Evolutionary conservation across 148 eudicot genomes (phyloP), one percentile per base, ranked within the genome.

Genomic region (Fagopyrum tataricum): DNA sequence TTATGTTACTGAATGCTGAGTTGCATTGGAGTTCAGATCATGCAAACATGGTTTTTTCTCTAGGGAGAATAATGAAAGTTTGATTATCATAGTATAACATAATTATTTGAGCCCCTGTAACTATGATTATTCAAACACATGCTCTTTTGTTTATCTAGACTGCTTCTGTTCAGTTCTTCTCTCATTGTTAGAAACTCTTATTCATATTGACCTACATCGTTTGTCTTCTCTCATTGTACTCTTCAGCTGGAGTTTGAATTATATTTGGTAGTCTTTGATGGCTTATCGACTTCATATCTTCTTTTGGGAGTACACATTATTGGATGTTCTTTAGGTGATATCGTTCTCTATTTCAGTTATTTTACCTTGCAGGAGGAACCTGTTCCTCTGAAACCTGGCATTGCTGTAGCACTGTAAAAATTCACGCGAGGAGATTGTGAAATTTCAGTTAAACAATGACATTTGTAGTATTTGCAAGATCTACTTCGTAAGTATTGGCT

Each of bases 371-470:
- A 64, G 69, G 69, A 64, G 69, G 69, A 64, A 59, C 44, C 20
- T 14, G 69, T 39, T 64, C n/a, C 44, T 13, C 43, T 64, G 69
- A 17, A 64, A 31, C 12, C 44, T 13, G 41, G 14, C 44, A 12
- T 26, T 61, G 40, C 39, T 15, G 10, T 64, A 40, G 26, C 42
- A 61, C 10, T 61, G 67, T 24, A 61, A 61, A 24, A 10, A 11
- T 23, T 4, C 31, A 12, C 39, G 69, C 44, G 20, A 37, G 44
- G 43, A 64, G 69, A 64, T 64, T 39, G 43, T 64, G 39, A 20
- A 64, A 9, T 37, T 64, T 13, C 69, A 64, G 69, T 64, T 64
- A 14, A 64, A 43, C 44, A 64, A 64, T 15, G 69, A 64, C 69
- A 37, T 14, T 15, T 64, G 69, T 64, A 39, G 69, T 14, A 13